A percentile compares a stretch with the other conserved stretches of the same genome.
phyloP scores from a whole-genome alignment of 73 alveolate genomes.

The Paramecium tetraurelia region DNA sequence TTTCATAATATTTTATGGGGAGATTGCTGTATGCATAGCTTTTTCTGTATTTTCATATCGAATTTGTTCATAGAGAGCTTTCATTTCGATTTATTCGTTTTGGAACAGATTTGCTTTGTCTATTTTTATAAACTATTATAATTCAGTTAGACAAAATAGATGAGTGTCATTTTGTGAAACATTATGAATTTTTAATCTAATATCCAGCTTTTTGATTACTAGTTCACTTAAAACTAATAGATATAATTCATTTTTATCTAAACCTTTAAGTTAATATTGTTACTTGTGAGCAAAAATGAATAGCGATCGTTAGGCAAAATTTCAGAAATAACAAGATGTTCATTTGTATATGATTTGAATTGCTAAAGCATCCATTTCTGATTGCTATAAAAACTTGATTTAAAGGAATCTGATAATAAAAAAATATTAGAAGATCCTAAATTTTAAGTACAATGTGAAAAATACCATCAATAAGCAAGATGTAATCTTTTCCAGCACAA shows the following conservation, averaged over 20 bases:
- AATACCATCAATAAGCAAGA: neutral
- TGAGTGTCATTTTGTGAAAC: neutral
- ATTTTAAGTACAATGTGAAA: neutral
- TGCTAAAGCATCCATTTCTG: neutral
- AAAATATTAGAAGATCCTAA: neutral
- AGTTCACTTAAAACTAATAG: neutral
- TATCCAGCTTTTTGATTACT: neutral
- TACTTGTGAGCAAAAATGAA: neutral
- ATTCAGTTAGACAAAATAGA: neutral
- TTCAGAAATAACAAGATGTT: neutral
- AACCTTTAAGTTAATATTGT: neutral
- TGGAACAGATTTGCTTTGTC: neutral
- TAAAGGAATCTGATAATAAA: neutral
- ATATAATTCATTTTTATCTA: neutral
- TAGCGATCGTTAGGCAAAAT: neutral
- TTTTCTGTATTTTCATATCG: neutral
- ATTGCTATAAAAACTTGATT: neutral
- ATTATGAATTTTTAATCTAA: neutral
- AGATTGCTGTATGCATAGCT: neutral
- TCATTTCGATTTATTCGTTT: neutral
- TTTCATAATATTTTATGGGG: neutral
- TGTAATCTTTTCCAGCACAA: constrained; percentile 26
- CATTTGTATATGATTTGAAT: neutral
- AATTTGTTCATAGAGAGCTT: neutral
- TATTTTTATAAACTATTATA: neutral